phyloP scores from a whole-genome alignment of 2,329 filamentous ascomycete species.

The Phyllosticta paracitricarpa region DNA sequence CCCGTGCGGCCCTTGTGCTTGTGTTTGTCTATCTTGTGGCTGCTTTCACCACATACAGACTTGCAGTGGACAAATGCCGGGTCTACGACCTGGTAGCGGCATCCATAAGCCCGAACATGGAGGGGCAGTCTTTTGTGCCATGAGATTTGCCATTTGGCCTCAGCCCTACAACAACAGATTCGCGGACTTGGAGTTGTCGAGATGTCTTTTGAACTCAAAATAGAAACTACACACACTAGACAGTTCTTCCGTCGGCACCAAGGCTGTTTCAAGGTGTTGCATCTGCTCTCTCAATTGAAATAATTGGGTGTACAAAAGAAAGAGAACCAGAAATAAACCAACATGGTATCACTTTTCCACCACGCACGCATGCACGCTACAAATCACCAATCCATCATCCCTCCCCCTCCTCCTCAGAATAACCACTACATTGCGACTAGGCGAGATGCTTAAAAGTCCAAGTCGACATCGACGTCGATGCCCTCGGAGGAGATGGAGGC shows the following conservation, averaged over 20 bases:
- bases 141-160: too few relatives aligned
- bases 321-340: not conserved
- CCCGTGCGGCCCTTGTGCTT: too few relatives aligned
- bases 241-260: not conserved
- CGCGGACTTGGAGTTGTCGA: too few relatives aligned
- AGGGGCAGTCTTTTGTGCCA: too few relatives aligned
- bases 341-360: not conserved
- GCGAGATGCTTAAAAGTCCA: conserved; percentile 5
- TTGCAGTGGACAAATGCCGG: too few relatives aligned
- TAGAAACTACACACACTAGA: too few relatives aligned
- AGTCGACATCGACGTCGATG: conserved; percentile 10
- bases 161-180: too few relatives aligned
- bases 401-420: not conserved
- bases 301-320: not conserved
- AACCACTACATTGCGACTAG: not conserved
- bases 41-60: too few relatives aligned
- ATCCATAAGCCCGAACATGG: too few relatives aligned
- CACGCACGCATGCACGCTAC: not conserved
- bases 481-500: conserved; percentile 5
- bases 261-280: not conserved
- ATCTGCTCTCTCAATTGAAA: not conserved
- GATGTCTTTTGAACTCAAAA: too few relatives aligned
- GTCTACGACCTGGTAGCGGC: too few relatives aligned
- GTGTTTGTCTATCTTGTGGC: too few relatives aligned
- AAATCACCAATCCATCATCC: not conserved